phyloP scores from a whole-genome alignment of 805 yeast genomes.

The Nakazawaea anatomiae region DNA sequence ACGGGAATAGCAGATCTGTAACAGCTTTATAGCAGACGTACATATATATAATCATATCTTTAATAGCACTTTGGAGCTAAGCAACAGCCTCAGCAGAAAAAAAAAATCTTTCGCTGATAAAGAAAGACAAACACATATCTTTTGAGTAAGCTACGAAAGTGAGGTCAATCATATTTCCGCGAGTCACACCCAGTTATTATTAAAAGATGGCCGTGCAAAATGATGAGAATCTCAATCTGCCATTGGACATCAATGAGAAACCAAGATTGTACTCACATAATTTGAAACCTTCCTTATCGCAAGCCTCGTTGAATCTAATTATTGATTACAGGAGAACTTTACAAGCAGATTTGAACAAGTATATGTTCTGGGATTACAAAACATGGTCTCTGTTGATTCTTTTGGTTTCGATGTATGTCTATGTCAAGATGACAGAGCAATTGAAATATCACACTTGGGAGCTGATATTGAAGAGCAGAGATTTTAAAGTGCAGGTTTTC shows the following conservation, averaged over 20 bases:
- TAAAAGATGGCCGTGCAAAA: conserved; percentile 32
- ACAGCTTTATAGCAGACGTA: too few relatives aligned
- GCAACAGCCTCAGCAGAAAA: too few relatives aligned
- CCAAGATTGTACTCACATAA: conserved; percentile 44
- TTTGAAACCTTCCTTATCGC: conserved; percentile 51
- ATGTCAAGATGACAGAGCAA: conserved; percentile 13
- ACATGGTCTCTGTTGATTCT: conserved; percentile 24
- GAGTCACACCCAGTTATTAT: neutral
- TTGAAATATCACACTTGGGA: conserved; percentile 6
- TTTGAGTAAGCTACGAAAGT: too few relatives aligned
- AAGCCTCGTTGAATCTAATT: conserved; percentile 56
- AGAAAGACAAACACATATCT: too few relatives aligned
- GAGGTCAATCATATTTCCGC: neutral
- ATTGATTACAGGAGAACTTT: conserved; percentile 51
- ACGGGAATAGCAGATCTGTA: too few relatives aligned
- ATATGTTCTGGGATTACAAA: conserved; percentile 40
- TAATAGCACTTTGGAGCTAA: too few relatives aligned
- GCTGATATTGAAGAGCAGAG: conserved; percentile 13
- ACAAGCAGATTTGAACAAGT: conserved; percentile 40
- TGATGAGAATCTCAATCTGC: conserved; percentile 45
- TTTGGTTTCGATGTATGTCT: conserved; percentile 15
- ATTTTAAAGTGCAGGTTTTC: conserved; percentile 18
- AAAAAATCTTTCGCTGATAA: too few relatives aligned
- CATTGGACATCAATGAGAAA: conserved; percentile 45
- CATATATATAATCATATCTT: too few relatives aligned